Percentiles rank a stretch among this genome's conserved stretches.
phyloP scores from a whole-genome alignment of 805 yeast species.

The Nakazawaea ernobii region DNA sequence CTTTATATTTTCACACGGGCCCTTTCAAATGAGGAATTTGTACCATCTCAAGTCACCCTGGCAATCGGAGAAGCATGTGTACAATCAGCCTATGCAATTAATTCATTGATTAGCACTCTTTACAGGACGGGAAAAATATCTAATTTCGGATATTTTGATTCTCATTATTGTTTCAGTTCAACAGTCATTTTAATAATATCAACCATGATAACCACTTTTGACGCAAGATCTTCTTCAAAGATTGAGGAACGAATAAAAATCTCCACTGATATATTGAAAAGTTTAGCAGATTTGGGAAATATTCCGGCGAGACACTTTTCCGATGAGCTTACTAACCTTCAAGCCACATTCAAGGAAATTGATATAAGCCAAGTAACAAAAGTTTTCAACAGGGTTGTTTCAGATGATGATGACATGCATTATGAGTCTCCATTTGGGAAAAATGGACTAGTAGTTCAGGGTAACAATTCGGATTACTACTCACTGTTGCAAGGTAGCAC shows the following conservation, averaged over 20 bases:
- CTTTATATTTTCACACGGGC: constrained; percentile 6
- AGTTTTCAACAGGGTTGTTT: background rate
- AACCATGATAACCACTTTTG: background rate
- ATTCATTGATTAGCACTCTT: constrained; percentile 6
- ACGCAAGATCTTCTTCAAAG: background rate
- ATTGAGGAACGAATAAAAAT: background rate
- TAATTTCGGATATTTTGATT: constrained; percentile 10
- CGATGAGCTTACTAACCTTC: background rate
- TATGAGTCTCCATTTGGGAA: background rate
- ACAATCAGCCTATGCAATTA: constrained; percentile 9
- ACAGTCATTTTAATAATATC: constrained; percentile 9
- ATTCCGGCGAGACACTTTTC: constrained; percentile 4
- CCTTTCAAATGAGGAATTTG: background rate
- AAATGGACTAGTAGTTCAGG: background rate
- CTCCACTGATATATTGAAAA: constrained; percentile 1
- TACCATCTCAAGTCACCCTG: constrained; percentile 5
- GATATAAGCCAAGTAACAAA: constrained; percentile 1
- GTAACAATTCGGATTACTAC: background rate
- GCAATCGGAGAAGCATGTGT: constrained; percentile 11
- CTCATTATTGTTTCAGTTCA: constrained; percentile 11
- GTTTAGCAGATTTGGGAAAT: background rate
- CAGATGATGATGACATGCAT: background rate
- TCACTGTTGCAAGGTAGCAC: too few relatives aligned
- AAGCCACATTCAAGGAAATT: background rate
- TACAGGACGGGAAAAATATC: constrained; percentile 6